Conservation (phyloP, 768 basidiomycete species). For the Boletus barrowsii region DNA sequence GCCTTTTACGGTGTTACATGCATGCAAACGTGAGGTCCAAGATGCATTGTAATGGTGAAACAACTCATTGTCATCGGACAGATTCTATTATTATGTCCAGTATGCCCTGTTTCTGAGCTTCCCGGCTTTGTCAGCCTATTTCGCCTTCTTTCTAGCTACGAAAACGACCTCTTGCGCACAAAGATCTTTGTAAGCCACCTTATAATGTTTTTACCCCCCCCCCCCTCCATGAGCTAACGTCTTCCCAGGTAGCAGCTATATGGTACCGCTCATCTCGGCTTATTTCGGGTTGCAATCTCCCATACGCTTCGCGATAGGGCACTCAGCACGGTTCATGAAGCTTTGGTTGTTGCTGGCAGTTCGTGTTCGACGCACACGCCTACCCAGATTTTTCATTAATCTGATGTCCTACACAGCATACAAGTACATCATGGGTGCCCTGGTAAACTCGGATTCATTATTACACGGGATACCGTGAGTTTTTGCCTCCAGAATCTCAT, state of each 20-base stretch:
- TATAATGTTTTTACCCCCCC: neutral
- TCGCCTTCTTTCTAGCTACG: neutral
- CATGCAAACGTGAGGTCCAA: slow-evolving; percentile 9
- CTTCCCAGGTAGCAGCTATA: slow-evolving; percentile 6
- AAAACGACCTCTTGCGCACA: neutral
- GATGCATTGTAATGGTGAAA: neutral
- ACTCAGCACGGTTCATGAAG: slow-evolving; percentile 9
- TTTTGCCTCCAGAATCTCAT: neutral
- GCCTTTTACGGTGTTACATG: slow-evolving; percentile 4
- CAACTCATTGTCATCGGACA: neutral
- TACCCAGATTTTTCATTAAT: neutral
- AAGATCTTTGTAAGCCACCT: slow-evolving; percentile 10
- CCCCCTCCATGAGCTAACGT: neutral
- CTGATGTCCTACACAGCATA: neutral
- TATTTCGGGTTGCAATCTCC: no score
- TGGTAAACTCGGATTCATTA: neutral
- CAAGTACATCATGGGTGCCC: slow-evolving; percentile 4
- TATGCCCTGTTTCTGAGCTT: neutral
- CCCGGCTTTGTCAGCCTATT: neutral
- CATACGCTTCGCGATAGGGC: neutral
- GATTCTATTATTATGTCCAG: slow-evolving; percentile 13
- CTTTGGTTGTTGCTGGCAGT: slow-evolving; percentile 4
- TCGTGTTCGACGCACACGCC: neutral
- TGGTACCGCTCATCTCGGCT: neutral
- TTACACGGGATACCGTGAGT: neutral